Evolutionary conservation across 2,329 filamentous ascomycete species (phyloP), one percentile per base, ranked within the genome.

Genomic region (Aspergillus nomiae): DNA sequence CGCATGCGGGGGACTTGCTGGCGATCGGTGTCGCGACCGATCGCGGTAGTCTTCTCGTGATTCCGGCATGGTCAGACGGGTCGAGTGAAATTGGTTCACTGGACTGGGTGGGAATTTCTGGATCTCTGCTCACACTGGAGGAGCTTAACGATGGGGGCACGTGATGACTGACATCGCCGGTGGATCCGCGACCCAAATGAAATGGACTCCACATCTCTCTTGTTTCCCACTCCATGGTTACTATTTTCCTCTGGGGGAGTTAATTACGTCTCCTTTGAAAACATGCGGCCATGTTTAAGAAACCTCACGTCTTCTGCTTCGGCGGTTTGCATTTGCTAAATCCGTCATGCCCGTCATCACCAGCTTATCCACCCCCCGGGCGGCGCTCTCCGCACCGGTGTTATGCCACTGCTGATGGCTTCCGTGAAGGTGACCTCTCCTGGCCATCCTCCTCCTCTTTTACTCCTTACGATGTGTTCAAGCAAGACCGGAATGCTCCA

Each of bases 381-480:
- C 62, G 32, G 67, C 72, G 21, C 65, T 71, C 58, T 61, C 63
- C 59, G 67, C 32, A 53, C 57, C 68, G 69, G 65, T 70, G 68
- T 28, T 76, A 77, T 70, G 77, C 76, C 45, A 78, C 75, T 19
- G 70, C 75, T 56, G 69, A 77, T 53, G 53, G 55, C 6, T 60
- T 70, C 45, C 67, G 76, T 19, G 73, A 76, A 38, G 61, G 62
- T 62, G 72, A 75, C 21, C 69, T 77, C 28, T 67, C 72, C 30
- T 81, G 81, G 81, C 80, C 82, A 50, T 81, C 80, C 19, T 78
- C 78, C 53, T 67, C 75, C 19, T 71, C 73, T 4, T 78, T 78
- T 59, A 94, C 94, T 0, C 95, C 95, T 1, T 98, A 99, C 80
- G 92, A 98, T 73, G 92, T 99, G 74, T 89, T 98, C 72, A 83